Conservation (phyloP, 2,329 filamentous ascomycete species). For the Penicillium verrucosum region DNA sequence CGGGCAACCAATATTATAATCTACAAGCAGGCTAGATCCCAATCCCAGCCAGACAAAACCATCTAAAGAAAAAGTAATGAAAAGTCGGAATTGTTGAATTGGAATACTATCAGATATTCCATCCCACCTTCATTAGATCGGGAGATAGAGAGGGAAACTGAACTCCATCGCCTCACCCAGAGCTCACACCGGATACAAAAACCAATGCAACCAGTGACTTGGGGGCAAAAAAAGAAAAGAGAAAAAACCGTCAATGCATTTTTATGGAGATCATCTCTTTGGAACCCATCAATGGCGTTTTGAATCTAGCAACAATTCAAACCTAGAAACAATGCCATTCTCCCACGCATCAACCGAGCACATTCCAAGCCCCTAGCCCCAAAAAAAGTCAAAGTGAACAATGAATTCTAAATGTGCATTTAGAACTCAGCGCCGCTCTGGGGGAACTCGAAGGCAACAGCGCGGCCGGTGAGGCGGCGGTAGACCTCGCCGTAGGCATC, state of each 20-base stretch:
- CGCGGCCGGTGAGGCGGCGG: constrained; percentile 93
- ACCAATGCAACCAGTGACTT: constrained; percentile 19
- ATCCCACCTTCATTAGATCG: constrained; percentile 27
- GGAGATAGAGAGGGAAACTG: constrained; percentile 20
- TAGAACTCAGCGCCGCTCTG: constrained; percentile 82
- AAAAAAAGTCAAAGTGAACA: constrained; percentile 25
- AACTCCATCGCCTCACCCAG: constrained; percentile 21
- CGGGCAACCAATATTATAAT: neutral
- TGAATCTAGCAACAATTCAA: constrained; percentile 28
- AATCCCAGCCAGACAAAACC: neutral
- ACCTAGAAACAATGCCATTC: constrained; percentile 28
- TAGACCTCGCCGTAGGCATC: constrained; percentile 99
- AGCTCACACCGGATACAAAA: constrained; percentile 17
- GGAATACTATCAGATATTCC: constrained; percentile 29
- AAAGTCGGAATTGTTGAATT: constrained; percentile 27
- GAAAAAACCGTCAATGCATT: constrained; percentile 30
- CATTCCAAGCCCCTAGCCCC: constrained; percentile 20
- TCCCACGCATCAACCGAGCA: constrained; percentile 24
- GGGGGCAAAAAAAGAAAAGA: constrained; percentile 27
- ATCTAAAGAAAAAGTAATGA: constrained; percentile 9
- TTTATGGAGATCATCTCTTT: constrained; percentile 25
- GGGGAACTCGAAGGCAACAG: constrained; percentile 98
- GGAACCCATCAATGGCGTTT: constrained; percentile 25
- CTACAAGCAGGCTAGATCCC: neutral
- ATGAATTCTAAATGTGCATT: constrained; percentile 33